Evolutionary conservation across 2,329 filamentous ascomycete genomes (phyloP), one percentile per base, ranked within the genome.

Genomic region (Xylaria polymorpha): DNA sequence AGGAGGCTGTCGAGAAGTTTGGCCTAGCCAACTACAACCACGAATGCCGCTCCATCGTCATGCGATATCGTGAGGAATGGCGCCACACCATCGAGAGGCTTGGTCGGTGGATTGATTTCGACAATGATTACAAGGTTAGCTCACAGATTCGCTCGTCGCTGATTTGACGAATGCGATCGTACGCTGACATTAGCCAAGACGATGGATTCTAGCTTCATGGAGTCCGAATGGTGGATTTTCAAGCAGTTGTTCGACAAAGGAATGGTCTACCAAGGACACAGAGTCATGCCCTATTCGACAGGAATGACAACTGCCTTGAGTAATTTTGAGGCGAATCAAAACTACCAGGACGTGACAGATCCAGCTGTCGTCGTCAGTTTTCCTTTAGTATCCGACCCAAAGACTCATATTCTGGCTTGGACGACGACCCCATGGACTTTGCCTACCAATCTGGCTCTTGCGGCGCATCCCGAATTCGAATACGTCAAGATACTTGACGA

Each of bases 81-180:
- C 89, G 94, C 76, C 84, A 90, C 71, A 97, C 94, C 32, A 92
- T 98, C 75, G 94, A 97, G 78, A 87, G 95, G 70, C 83, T 98
- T 48, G 95, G 95, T 66, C 91, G 95, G 67, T 98, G 95, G 95
- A 96, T 98, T 76, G 95, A 98, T 81, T 98, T 98, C 75, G 95
- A 98, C 81, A 96, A 97, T 76, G 94, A 98, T 80, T 98, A 97
- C 85, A 97, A 97, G 89, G 90, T 90, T 77, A 72, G 79, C 43
- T 59, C 55, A n/a, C 1, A 67, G 60, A 41, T 43, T 12, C 7
- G 8, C 18, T 25, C 29, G n/a, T 2, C 65, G 20, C 39, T 8
- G 18, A 5, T 15, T 14, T 39, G n/a, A 57, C 9, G 44, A 32
- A 57, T 67, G 73, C 76, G 71, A 75, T 64, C 20, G 20, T 32